Evolutionary conservation across 108 stramenopile species (phyloP).

Genomic region (Skeletonema menzelii): DNA sequence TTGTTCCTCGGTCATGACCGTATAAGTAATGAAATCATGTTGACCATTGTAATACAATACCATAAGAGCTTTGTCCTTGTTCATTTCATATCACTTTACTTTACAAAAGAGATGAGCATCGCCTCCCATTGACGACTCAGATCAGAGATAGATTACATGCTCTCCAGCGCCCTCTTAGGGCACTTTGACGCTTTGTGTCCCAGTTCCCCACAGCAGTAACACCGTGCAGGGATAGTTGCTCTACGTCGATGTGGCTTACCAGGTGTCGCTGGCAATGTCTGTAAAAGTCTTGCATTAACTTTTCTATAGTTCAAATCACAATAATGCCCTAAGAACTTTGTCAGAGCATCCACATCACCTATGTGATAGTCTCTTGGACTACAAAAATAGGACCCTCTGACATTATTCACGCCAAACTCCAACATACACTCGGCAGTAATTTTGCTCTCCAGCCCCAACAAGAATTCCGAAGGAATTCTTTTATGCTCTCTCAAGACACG

Average conservation of each 20-base stretch:
- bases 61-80: background rate
- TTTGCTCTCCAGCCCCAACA: conserved; percentile 60
- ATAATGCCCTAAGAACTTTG: conserved; percentile 71
- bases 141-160: background rate
- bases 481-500: conserved; percentile 44
- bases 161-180: conserved; percentile 10
- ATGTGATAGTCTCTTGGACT: conserved; percentile 40
- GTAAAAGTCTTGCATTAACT: conserved; percentile 19
- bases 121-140: background rate
- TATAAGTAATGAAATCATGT: background rate
- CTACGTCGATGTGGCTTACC: background rate
- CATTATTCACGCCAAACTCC: conserved; percentile 63
- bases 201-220: conserved; percentile 40
- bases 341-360: conserved; percentile 50
- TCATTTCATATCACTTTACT: background rate
- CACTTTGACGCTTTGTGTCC: conserved; percentile 41
- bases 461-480: conserved; percentile 48
- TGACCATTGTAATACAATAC: background rate
- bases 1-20: conserved; percentile 11
- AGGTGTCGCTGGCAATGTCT: conserved; percentile 15
- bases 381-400: conserved; percentile 62
- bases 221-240: conserved; percentile 15
- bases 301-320: conserved; percentile 56
- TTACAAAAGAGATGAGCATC: background rate
- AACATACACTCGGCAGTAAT: conserved; percentile 65